phyloP scores from a whole-genome alignment of 768 basidiomycete genomes.

The Lactarius sanguifluus region DNA sequence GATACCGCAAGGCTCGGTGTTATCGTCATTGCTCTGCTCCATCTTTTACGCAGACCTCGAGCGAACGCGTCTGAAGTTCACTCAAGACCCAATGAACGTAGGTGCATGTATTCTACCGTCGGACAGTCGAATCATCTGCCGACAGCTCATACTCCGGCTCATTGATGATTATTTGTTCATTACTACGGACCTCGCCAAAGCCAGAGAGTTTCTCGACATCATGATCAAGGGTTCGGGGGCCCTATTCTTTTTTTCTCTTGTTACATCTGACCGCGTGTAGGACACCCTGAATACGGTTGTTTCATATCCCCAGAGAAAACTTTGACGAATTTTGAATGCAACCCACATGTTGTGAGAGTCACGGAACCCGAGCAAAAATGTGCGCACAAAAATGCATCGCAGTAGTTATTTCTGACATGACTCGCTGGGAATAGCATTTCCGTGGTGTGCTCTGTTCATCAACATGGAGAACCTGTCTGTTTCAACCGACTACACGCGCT shows the following conservation, averaged over 20 bases:
- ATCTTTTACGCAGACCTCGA: slow-evolving; percentile 96
- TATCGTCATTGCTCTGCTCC: slow-evolving; percentile 91
- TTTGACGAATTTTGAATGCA: slow-evolving; percentile 78
- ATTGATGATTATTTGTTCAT: slow-evolving; percentile 96
- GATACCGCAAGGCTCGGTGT: slow-evolving; percentile 95
- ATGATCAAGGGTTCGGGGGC: slow-evolving; percentile 65
- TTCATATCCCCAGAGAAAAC: slow-evolving; percentile 89
- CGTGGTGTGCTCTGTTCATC: slow-evolving; percentile 91
- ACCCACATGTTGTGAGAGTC: slow-evolving; percentile 52
- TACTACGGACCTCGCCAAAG: slow-evolving; percentile 61
- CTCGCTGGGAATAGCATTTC: slow-evolving; percentile 57
- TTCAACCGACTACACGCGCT: slow-evolving; percentile 74
- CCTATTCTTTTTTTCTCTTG: neutral
- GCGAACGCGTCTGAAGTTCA: slow-evolving; percentile 51
- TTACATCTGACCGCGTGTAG: slow-evolving; percentile 37
- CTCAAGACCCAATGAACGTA: slow-evolving; percentile 61
- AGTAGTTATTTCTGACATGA: neutral
- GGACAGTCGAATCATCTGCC: neutral
- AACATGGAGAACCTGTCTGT: slow-evolving; percentile 75
- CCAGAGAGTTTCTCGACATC: slow-evolving; percentile 63
- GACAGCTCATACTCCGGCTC: slow-evolving; percentile 78
- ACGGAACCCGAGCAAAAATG: slow-evolving; percentile 47
- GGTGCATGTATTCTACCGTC: slow-evolving; percentile 33
- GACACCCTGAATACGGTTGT: slow-evolving; percentile 94
- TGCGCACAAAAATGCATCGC: slow-evolving; percentile 14